Evolutionary conservation across 2,329 filamentous ascomycete genomes (phyloP), one percentile per base, ranked within the genome.

Genomic region (Apiospora malaysiana): DNA sequence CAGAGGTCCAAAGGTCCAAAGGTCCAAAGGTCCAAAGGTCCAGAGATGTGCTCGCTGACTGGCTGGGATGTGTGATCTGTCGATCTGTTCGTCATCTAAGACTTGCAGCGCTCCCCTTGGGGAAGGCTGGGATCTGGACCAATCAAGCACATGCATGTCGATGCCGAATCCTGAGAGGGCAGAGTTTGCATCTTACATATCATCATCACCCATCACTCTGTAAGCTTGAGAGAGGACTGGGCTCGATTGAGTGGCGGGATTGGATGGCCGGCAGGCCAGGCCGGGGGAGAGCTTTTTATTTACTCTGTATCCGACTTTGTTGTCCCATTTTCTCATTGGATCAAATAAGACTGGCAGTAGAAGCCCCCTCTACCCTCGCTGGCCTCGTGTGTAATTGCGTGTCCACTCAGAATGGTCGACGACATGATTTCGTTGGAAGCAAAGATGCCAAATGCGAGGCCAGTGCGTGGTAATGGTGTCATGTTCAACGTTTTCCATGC

Each of bases 11-110:
- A 6, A 32, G 32, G 32, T 32, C 32, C 32, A 32, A 6, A 32
- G 32, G 32, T 6, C 6, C 32, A 32, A 6, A 32, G 3, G 6
- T 6, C 32, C 40, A 42, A 6, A 9, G 9, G 9, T 14, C 40
- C 40, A n/a, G n/a, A n/a, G n/a, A n/a, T n/a, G n/a, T n/a, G 32
- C 56, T 63, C 8, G 56, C 27, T 63, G 49, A n/a, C 49, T 56
- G 49, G 47, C 49, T 56, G 32, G 56, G 56, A 63, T 63, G 56
- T 63, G 56, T 63, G 56, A 63, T 63, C 32, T 63, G 56, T 63
- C 56, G 56, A 63, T 63, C 56, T 63, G 56, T 63, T 63, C 56
- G 56, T 63, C 56, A 63, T 63, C 56, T 63, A 63, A 63, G 56
- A 63, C 56, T n/a, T 63, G 56, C 56, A 63, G 56, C 56, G 23